A percentile compares a stretch with the other conserved stretches of the same genome.
Conservation (phyloP, 116 monocot genomes). For the Posidonia oceanica region DNA sequence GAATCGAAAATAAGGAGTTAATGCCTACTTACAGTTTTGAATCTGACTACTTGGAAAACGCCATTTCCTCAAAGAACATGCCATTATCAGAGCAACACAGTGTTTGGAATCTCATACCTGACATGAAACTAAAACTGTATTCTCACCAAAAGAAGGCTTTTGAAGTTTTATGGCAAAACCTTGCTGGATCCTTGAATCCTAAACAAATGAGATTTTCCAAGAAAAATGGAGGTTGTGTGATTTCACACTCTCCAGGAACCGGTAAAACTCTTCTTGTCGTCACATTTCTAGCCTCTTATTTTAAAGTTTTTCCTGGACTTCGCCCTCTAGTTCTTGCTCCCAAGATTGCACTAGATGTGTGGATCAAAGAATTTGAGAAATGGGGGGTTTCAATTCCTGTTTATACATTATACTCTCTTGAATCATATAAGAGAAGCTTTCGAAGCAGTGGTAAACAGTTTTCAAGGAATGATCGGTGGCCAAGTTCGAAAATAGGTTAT, state of each 20-base stretch:
- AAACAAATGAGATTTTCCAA: constrained; percentile 21
- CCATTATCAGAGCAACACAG: constrained; percentile 7
- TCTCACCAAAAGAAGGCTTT: constrained; percentile 66
- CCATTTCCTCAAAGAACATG: constrained; percentile 9
- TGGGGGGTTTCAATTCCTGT: constrained; percentile 56
- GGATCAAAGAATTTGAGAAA: constrained; percentile 62
- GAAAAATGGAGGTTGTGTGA: constrained; percentile 57
- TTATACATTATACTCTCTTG: constrained; percentile 29
- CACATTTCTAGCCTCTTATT: constrained; percentile 55
- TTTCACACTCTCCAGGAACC: constrained; percentile 70
- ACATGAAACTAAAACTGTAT: constrained; percentile 35
- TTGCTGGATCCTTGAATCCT: constrained; percentile 34
- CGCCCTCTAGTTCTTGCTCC: constrained; percentile 64
- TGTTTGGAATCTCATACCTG: constrained; percentile 44
- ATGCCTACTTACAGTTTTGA: constrained; percentile 11
- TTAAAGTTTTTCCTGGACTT: constrained; percentile 37
- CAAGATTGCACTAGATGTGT: constrained; percentile 50
- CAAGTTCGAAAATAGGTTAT: constrained; percentile 30
- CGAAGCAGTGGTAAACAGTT: constrained; percentile 5
- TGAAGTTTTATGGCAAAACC: constrained; percentile 68
- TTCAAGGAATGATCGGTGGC: constrained; percentile 7
- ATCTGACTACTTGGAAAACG: constrained; percentile 5
- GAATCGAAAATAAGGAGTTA: not conserved
- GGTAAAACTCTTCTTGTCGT: constrained; percentile 69
- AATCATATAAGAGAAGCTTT: constrained; percentile 21